These are phyloP conservation scores for Rhododendron molle DNA, from an alignment of 148 eudicot species.

Conservation along the genomic window DNA sequence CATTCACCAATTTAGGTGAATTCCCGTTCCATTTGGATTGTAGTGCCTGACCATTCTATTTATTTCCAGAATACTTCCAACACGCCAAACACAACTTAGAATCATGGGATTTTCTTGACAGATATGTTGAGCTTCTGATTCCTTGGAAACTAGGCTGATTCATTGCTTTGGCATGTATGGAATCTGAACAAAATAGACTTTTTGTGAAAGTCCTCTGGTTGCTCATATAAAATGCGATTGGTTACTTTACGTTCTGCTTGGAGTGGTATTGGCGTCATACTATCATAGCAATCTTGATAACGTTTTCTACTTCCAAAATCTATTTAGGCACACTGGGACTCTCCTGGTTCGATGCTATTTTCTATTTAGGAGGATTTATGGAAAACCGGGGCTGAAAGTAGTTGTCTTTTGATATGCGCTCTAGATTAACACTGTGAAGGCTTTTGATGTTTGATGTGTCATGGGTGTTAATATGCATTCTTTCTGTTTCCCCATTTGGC, in stretches of 20 bases:
- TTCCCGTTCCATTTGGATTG: neutral
- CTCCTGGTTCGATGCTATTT: neutral
- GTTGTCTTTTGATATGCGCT: neutral
- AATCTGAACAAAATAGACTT: neutral
- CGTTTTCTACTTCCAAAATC: neutral
- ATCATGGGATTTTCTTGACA: neutral
- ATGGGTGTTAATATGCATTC: neutral
- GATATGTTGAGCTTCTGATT: neutral
- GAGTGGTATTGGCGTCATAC: neutral
- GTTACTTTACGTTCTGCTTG: neutral
- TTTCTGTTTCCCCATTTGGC: constrained; percentile 14
- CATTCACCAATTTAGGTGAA: neutral
- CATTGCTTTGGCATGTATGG: neutral
- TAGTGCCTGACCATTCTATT: neutral
- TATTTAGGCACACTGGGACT: neutral
- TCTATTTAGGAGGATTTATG: neutral
- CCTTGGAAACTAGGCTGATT: neutral
- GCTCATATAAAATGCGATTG: neutral
- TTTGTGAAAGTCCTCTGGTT: neutral
- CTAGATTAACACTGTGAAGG: neutral
- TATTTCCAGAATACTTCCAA: too few species aligned
- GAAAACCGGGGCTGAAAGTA: neutral
- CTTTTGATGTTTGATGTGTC: neutral
- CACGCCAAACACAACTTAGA: neutral
- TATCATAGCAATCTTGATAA: neutral